Conservation (phyloP, 2,329 filamentous ascomycete genomes). For the Celoporthe dispersa region DNA sequence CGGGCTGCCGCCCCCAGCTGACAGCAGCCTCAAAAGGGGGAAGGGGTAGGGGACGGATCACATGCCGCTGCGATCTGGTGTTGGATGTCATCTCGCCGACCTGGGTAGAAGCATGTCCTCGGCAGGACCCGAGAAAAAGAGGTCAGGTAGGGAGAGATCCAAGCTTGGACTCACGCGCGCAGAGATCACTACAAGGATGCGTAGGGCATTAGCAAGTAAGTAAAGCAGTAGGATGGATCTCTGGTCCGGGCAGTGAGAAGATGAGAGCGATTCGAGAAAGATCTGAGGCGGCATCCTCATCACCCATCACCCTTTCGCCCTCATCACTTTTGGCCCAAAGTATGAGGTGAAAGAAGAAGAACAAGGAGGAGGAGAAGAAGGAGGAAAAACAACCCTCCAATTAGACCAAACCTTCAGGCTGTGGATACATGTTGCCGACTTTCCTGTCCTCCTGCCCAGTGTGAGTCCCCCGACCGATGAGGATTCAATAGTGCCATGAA, state of each 20-base stretch:
- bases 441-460: slow-evolving; percentile 5
- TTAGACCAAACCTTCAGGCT: not conserved
- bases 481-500: slow-evolving; percentile 9
- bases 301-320: no score
- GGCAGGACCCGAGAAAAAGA: not conserved
- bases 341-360: not conserved
- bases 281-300: not conserved
- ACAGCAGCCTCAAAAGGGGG: not conserved
- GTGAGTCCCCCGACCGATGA: slow-evolving; percentile 1
- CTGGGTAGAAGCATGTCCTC: not conserved
- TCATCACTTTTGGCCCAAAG: not conserved
- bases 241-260: not conserved
- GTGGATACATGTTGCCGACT: not conserved
- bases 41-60: not conserved
- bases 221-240: no score
- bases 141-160: not conserved
- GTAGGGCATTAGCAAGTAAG: no score
- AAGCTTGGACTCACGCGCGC: not conserved
- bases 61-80: not conserved
- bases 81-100: no score
- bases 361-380: not conserved
- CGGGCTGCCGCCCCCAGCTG: not conserved
- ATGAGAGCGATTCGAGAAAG: not conserved
- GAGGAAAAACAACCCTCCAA: not conserved
- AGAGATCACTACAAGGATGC: no score